Base-by-base conservation (phyloP, 139 green algal genomes). In the Chlamydomonas sphaeroides region DNA sequence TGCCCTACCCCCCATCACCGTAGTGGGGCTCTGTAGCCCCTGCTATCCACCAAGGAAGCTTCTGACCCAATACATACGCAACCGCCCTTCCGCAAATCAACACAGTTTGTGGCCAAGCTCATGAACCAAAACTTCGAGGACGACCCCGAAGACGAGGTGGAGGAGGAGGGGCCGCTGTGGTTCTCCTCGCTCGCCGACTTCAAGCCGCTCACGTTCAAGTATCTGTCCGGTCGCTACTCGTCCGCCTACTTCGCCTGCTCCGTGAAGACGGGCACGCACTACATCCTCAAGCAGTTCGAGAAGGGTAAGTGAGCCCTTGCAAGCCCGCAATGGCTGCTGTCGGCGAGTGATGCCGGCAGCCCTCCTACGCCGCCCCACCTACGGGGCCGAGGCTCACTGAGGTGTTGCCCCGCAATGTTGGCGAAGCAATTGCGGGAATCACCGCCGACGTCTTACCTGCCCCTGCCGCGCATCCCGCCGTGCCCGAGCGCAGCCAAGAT, bases 271-370 rank as follows among this genome's bases (percentile, higher is more conserved):
- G 85, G 85, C 5, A 63, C 87, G 75, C 82, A 91, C 79, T 91
- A 88, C 68, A 73, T 91, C 48, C 78, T 91, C 15, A 91, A 91
- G 85, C 79, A 87, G 62, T 91, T 83, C 61, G 78, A 88, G n/a
- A 89, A 88, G 69, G 78, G 87, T 91, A 32, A n/a, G 56, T 53
- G 45, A 14, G n/a, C n/a, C n/a, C n/a, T 48, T 70, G 59, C 30
- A 66, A 66, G 30, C 59, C n/a, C n/a, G n/a, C n/a, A n/a, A n/a
- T n/a, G n/a, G n/a, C n/a, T n/a, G 48, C 14, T 56, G 48, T 56
- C 48, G 48, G 11, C 11, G 14, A 56, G 48, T 17, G 48, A 11
- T 56, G 48, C 48, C 11, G 11, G 48, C 48, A 56, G 48, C n/a
- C n/a, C n/a, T n/a, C n/a, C n/a, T n/a, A n/a, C n/a, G n/a, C n/a